phyloP scores from a whole-genome alignment of 2,329 filamentous ascomycete species.

The Diaporthe caulivora region DNA sequence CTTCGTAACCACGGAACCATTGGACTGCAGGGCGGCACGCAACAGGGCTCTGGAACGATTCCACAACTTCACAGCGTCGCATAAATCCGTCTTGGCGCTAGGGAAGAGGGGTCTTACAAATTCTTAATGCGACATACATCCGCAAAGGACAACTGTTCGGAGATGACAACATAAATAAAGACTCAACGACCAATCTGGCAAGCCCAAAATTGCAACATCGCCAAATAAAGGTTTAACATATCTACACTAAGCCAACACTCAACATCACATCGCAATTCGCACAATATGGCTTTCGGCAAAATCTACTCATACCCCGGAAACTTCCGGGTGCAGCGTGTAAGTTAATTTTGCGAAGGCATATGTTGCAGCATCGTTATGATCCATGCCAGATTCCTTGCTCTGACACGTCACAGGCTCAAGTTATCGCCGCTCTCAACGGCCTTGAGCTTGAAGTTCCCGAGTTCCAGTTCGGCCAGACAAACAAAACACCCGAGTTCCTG shows the following conservation, averaged over 20 bases:
- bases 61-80: neutral
- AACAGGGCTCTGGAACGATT: neutral
- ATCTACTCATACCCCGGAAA: slow-evolving; percentile 54
- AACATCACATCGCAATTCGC: neutral
- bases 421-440: slow-evolving; percentile 54
- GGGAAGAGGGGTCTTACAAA: neutral
- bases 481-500: slow-evolving; percentile 58
- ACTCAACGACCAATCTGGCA: slow-evolving; percentile 12
- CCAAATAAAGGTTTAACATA: neutral
- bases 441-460: slow-evolving; percentile 52
- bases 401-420: slow-evolving; percentile 46
- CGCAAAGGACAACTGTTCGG: neutral
- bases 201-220: slow-evolving; percentile 11
- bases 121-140: neutral
- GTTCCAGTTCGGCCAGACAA: slow-evolving; percentile 57
- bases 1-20: neutral
- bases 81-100: neutral
- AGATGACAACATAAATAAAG: slow-evolving; percentile 22
- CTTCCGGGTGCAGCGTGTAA: slow-evolving; percentile 52
- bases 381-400: slow-evolving; percentile 27
- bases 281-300: slow-evolving; percentile 55
- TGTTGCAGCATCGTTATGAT: neutral
- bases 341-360: slow-evolving; percentile 45
- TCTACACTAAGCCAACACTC: neutral
- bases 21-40: slow-evolving; percentile 4